Evolutionary conservation across 495 filamentous ascomycete species (phyloP).

Genomic region (Achaetomiella virescens): DNA sequence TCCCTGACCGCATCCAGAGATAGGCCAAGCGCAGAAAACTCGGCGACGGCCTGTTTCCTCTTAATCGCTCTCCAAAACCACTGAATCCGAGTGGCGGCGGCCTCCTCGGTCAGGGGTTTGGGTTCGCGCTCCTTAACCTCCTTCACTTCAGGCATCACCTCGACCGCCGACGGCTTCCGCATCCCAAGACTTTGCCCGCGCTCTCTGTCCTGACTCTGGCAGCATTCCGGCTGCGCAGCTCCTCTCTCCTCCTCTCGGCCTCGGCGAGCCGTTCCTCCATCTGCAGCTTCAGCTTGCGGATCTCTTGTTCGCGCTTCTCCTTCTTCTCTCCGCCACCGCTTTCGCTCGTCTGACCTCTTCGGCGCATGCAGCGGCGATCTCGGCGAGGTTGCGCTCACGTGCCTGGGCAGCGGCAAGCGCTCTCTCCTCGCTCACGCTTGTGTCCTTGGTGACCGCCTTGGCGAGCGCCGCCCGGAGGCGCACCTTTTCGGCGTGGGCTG

Average conservation of each 20-base stretch:
- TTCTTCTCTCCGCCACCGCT: conserved; percentile 84
- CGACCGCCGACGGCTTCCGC: conserved; percentile 38
- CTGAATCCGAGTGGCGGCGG: conserved; percentile 69
- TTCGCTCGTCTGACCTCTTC: conserved; percentile 94
- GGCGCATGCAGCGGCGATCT: conserved; percentile 89
- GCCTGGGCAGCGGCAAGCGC: conserved; percentile 87
- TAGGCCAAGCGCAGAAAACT: conserved; percentile 64
- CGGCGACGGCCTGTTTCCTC: conserved; percentile 53
- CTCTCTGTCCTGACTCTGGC: conserved; percentile 48
- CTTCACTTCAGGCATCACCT: conserved; percentile 48
- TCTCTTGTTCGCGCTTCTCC: conserved; percentile 82
- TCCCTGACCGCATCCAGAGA: conserved; percentile 67
- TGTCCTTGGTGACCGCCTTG: conserved; percentile 63
- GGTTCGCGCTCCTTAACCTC: conserved; percentile 42
- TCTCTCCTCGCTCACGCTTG: conserved; percentile 65
- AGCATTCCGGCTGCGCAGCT: conserved; percentile 51
- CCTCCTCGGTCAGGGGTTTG: conserved; percentile 56
- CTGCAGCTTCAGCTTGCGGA: conserved; percentile 63
- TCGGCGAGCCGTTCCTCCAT: conserved; percentile 88
- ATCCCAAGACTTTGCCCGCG: conserved; percentile 58
- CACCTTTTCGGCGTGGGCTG: conserved; percentile 95
- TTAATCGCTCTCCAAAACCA: conserved; percentile 63
- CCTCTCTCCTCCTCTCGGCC: conserved; percentile 67
- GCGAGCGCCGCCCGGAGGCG: conserved; percentile 79
- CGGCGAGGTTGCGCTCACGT: conserved; percentile 82